These are phyloP conservation scores for Tillandsia fasciculata DNA, from an alignment of 176 grass and related monocot genomes.

Conservation along the genomic window DNA sequence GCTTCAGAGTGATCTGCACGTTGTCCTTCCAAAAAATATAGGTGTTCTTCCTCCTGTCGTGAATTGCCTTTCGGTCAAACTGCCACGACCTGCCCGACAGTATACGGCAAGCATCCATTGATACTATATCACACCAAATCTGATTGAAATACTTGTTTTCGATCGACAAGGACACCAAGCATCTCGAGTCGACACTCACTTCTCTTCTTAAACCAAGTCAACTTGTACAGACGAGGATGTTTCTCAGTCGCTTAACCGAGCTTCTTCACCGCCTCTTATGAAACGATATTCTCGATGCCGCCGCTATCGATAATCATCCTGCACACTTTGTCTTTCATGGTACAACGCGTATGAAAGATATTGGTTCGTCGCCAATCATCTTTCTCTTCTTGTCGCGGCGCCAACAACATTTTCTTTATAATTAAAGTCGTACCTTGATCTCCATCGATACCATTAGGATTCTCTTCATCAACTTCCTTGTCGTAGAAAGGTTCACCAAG, in stretches of 20 bases:
- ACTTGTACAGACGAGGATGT: neutral
- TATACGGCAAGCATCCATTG: too few relatives aligned
- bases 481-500: too few relatives aligned
- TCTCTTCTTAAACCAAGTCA: neutral
- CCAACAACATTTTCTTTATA: too few relatives aligned
- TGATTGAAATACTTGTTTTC: neutral
- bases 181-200: neutral
- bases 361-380: too few relatives aligned
- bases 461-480: too few relatives aligned
- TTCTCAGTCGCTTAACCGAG: neutral
- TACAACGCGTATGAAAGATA: neutral
- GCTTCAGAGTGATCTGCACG: too few relatives aligned
- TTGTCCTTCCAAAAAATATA: too few relatives aligned
- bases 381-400: too few relatives aligned
- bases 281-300: neutral
- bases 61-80: too few relatives aligned
- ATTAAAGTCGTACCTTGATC: neutral
- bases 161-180: neutral
- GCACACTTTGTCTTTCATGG: neutral
- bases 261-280: neutral
- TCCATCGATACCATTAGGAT: neutral
- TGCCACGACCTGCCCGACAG: too few relatives aligned
- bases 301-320: neutral
- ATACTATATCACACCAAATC: neutral
- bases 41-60: too few relatives aligned